phyloP scores from a whole-genome alignment of 2,329 filamentous ascomycete genomes.

The Penicillium oxalicum region DNA sequence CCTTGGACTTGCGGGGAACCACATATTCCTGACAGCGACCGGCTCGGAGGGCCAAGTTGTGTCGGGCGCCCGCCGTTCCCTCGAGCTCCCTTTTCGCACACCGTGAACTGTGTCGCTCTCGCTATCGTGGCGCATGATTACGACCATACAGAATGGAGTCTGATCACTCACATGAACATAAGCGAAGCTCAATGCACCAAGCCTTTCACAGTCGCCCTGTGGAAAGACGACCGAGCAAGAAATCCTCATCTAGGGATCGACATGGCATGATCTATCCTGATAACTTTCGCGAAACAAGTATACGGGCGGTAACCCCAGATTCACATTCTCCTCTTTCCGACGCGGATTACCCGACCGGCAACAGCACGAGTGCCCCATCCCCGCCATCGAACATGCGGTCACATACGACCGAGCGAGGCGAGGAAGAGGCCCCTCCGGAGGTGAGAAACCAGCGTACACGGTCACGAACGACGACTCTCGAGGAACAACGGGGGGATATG shows the following conservation, averaged over 20 bases:
- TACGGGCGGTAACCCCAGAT: slow-evolving; percentile 45
- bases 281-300: slow-evolving; percentile 40
- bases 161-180: slow-evolving; percentile 37
- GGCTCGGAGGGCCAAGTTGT: slow-evolving; percentile 20
- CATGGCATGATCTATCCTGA: slow-evolving; percentile 44
- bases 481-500: slow-evolving; percentile 38
- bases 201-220: slow-evolving; percentile 36
- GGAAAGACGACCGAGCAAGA: slow-evolving; percentile 43
- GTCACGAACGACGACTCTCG: slow-evolving; percentile 38
- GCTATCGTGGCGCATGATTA: slow-evolving; percentile 9
- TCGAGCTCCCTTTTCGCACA: slow-evolving; percentile 17
- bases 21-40: slow-evolving; percentile 14
- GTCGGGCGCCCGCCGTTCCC: slow-evolving; percentile 22
- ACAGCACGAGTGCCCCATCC: slow-evolving; percentile 30
- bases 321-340: slow-evolving; percentile 38
- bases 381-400: slow-evolving; percentile 33
- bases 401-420: slow-evolving; percentile 30
- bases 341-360: slow-evolving; percentile 28
- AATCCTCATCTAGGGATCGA: slow-evolving; percentile 43
- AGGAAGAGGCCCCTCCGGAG: slow-evolving; percentile 30
- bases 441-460: slow-evolving; percentile 32
- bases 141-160: slow-evolving; percentile 34
- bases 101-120: slow-evolving; percentile 14
- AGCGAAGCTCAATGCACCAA: slow-evolving; percentile 37
- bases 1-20: background rate